Evolutionary conservation across 2,329 filamentous ascomycete genomes (phyloP).

Genomic region (Colletotrichum lupini): DNA sequence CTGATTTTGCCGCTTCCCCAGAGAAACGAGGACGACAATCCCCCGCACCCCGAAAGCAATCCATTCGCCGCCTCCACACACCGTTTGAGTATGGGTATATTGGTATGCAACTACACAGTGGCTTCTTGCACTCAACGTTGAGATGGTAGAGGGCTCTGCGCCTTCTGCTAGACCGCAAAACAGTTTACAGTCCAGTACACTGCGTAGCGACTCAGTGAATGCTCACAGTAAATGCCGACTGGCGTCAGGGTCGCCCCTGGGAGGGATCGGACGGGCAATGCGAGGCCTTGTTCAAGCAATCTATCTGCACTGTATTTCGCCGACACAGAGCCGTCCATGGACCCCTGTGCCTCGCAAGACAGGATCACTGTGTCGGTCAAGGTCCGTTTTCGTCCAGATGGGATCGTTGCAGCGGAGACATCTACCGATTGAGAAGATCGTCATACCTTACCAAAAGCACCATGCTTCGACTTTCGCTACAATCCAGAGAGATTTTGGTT

Average conservation of each 20-base stretch:
- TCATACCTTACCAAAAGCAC: not conserved
- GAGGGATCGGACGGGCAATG: conserved; percentile 16
- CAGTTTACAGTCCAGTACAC: too few species aligned
- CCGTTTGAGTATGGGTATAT: conserved; percentile 9
- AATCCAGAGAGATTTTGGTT: not conserved
- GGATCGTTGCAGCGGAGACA: conserved; percentile 11
- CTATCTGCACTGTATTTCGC: conserved; percentile 3
- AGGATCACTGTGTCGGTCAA: conserved; percentile 25
- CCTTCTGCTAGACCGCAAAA: too few species aligned
- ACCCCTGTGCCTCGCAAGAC: conserved; percentile 24
- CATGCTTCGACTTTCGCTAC: conserved; percentile 11
- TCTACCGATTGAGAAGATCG: conserved; percentile 19
- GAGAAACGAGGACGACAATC: not conserved
- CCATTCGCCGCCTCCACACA: not conserved
- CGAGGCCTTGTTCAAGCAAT: conserved; percentile 8
- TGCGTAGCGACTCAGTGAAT: not conserved
- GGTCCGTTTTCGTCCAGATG: conserved; percentile 26
- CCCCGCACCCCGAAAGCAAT: not conserved
- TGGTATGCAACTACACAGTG: not conserved
- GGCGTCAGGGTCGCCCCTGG: conserved; percentile 12
- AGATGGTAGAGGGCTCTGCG: too few species aligned
- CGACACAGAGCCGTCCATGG: conserved; percentile 22
- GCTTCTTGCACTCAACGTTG: not conserved
- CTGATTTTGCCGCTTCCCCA: not conserved
- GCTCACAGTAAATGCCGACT: conserved; percentile 2